Evolutionary conservation across 2,329 filamentous ascomycete species (phyloP).

Genomic region (Colletotrichum spaethianum): DNA sequence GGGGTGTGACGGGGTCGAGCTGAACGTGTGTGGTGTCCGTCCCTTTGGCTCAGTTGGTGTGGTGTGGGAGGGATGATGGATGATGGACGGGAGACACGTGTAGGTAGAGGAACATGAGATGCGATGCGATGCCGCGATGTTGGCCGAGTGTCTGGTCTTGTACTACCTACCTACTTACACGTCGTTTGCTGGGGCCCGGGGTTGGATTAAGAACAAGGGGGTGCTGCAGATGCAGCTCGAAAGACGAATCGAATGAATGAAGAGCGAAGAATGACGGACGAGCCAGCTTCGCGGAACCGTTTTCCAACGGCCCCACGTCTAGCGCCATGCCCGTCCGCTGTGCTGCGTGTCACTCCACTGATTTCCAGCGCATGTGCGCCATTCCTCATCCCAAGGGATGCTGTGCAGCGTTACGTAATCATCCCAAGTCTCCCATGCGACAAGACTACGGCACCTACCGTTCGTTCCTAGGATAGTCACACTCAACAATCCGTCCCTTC

Average conservation of each 20-base stretch:
- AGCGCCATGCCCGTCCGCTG: conserved; percentile 1
- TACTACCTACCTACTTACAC: not conserved
- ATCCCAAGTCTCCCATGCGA: not conserved
- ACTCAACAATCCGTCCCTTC: too few species aligned
- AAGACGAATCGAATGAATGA: not conserved
- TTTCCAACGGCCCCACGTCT: not conserved
- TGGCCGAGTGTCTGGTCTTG: not conserved
- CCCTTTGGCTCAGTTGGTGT: not conserved
- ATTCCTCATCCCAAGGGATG: not conserved
- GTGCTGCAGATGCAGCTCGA: not conserved
- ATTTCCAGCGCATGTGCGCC: conserved; percentile 11
- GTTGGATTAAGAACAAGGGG: not conserved
- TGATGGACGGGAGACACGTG: not conserved
- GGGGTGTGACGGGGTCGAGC: conserved; percentile 15
- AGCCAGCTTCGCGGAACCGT: not conserved
- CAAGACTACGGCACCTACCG: too few species aligned
- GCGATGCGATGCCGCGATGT: not conserved
- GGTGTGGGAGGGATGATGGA: not conserved
- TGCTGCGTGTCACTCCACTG: conserved; percentile 17
- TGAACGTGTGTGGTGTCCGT: conserved; percentile 2
- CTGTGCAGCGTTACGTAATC: conserved; percentile 24
- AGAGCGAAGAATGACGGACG: not conserved
- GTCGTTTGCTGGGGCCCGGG: not conserved
- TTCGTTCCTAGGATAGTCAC: too few species aligned
- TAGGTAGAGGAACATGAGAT: not conserved